Conservation (phyloP, 2,329 filamentous ascomycete genomes). For the Botrytis porri region DNA sequence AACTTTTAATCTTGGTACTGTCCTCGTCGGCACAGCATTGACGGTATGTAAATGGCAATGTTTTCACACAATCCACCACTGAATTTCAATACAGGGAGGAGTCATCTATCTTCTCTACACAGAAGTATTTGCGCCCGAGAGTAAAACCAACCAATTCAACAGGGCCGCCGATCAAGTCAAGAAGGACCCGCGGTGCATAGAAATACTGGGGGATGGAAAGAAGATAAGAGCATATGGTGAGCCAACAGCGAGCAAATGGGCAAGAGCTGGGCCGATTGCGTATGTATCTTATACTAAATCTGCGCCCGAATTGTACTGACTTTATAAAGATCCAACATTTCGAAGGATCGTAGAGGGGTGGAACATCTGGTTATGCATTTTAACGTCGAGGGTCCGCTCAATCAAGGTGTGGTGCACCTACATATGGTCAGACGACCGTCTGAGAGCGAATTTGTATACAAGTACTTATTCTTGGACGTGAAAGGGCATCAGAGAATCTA, state of each 20-base stretch:
- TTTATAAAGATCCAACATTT: conserved; percentile 55
- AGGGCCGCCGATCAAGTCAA: conserved; percentile 78
- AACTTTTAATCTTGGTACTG: conserved; percentile 79
- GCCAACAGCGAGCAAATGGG: conserved; percentile 78
- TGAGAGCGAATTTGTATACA: conserved; percentile 73
- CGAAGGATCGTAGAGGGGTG: conserved; percentile 69
- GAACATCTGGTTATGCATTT: conserved; percentile 86
- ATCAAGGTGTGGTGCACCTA: conserved; percentile 69
- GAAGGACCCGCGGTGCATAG: conserved; percentile 65
- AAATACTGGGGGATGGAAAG: conserved; percentile 69
- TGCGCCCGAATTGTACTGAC: neutral
- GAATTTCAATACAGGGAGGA: conserved; percentile 53
- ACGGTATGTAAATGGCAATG: conserved; percentile 55
- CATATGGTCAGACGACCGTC: conserved; percentile 71
- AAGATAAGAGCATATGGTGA: conserved; percentile 82
- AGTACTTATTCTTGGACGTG: conserved; percentile 76
- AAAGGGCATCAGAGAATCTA: conserved; percentile 66
- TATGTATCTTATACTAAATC: conserved; percentile 37
- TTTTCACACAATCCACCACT: conserved; percentile 12
- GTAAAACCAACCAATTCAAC: conserved; percentile 86
- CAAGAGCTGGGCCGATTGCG: conserved; percentile 60
- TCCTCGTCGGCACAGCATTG: conserved; percentile 69
- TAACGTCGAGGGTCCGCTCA: conserved; percentile 75
- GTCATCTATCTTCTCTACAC: conserved; percentile 75
- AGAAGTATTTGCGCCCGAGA: conserved; percentile 81